Evolutionary conservation across 148 eudicot genomes (phyloP).

Genomic region (Chenopodium suecicum): DNA sequence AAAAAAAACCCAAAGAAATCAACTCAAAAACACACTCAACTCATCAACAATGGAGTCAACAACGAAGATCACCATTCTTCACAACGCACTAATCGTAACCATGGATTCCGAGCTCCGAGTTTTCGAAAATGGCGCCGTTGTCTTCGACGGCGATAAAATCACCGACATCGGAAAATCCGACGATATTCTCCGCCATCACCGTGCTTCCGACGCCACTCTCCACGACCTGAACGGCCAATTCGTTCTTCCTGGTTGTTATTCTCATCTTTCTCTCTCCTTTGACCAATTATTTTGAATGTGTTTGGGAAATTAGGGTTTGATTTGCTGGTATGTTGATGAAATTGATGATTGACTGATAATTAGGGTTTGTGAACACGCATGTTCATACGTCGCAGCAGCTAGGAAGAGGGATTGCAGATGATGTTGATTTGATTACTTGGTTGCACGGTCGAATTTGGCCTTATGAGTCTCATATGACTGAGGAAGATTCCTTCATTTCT

Average conservation of each 20-base stretch:
- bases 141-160: constrained; percentile 48
- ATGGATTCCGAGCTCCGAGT: constrained; percentile 64
- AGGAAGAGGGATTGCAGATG: constrained; percentile 89
- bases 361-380: constrained; percentile 82
- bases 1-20: not conserved
- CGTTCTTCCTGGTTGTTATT: constrained; percentile 56
- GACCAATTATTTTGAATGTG: not conserved
- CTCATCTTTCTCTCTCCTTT: not conserved
- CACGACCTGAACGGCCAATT: constrained; percentile 51
- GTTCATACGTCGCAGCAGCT: constrained; percentile 94
- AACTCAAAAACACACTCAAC: not conserved
- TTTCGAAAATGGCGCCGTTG: constrained; percentile 62
- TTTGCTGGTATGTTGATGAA: not conserved
- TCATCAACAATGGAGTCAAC: constrained; percentile 1
- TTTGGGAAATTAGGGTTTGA: not conserved
- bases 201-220: constrained; percentile 28
- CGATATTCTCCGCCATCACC: constrained; percentile 42
- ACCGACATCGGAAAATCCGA: constrained; percentile 58
- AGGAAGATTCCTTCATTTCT: constrained; percentile 72
- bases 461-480: constrained; percentile 80
- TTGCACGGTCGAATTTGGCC: constrained; percentile 89
- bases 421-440: constrained; percentile 91
- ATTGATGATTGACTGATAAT: constrained; percentile 1
- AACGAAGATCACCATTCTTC: constrained; percentile 25
- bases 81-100: constrained; percentile 65